phyloP scores from a whole-genome alignment of 1,284 basidiomycete genomes.

The Leucoagaricus sp. region DNA sequence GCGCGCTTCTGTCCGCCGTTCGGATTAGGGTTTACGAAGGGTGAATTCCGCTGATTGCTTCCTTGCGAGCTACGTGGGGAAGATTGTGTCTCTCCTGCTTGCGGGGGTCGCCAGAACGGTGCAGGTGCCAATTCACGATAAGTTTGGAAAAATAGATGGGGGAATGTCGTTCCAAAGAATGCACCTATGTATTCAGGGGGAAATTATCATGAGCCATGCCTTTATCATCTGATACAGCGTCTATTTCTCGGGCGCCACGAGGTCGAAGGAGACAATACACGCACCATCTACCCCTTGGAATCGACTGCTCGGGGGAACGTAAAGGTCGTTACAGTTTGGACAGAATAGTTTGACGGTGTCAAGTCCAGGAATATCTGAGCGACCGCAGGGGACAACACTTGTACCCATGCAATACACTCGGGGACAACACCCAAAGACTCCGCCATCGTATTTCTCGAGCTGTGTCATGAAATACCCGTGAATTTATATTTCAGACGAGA shows the following conservation, averaged over 20 bases:
- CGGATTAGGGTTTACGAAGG: constrained; percentile 80
- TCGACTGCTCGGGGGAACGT: constrained; percentile 91
- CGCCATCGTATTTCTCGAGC: constrained; percentile 95
- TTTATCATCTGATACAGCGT: constrained; percentile 8
- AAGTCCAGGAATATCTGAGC: constrained; percentile 95
- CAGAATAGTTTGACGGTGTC: constrained; percentile 99
- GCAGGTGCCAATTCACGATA: constrained; percentile 90
- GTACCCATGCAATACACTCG: constrained; percentile 91
- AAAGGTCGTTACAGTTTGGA: constrained; percentile 98
- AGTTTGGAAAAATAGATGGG: constrained; percentile 97
- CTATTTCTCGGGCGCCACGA: constrained; percentile 1
- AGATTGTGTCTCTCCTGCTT: constrained; percentile 48
- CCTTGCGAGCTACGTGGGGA: constrained; percentile 53
- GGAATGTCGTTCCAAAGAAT: constrained; percentile 98
- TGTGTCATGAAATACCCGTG: constrained; percentile 35
- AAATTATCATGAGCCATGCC: no score
- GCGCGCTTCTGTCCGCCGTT: constrained; percentile 88
- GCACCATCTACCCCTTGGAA: constrained; percentile 96
- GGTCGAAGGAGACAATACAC: constrained; percentile 24
- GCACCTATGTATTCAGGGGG: constrained; percentile 64
- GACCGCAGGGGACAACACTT: constrained; percentile 93
- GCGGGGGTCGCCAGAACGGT: constrained; percentile 77
- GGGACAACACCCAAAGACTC: constrained; percentile 94
- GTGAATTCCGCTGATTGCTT: constrained; percentile 48
- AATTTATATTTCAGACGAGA: constrained; percentile 10